Percentiles rank a stretch among this genome's conserved stretches.
Evolutionary conservation across 805 yeast species (phyloP).

Genomic region (Maudiozyma bulderi): DNA sequence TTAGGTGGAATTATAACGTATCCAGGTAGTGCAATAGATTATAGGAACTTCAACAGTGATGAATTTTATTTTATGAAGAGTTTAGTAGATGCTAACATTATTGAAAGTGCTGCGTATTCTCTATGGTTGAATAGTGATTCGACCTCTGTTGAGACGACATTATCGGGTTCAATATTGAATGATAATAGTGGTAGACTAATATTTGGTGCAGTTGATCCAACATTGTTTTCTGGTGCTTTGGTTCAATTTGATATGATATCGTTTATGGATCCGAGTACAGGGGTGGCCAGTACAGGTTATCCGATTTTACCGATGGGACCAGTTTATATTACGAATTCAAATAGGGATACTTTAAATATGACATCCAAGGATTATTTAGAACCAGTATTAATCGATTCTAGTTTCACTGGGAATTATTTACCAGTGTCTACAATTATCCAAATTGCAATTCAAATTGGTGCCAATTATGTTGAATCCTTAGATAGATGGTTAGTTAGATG

Average conservation of each 20-base stretch:
- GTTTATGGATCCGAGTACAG: conserved; percentile 18
- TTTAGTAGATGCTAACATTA: conserved; percentile 24
- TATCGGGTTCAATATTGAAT: conserved; percentile 3
- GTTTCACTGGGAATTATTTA: conserved; percentile 39
- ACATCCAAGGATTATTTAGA: conserved; percentile 30
- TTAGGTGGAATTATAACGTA: conserved; percentile 28
- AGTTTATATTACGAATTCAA: conserved; percentile 35
- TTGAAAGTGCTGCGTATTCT: conserved; percentile 37
- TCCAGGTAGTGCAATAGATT: conserved; percentile 11
- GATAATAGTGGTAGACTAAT: conserved; percentile 31
- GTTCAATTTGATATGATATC: conserved; percentile 44
- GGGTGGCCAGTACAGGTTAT: conserved; percentile 23
- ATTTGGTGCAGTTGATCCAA: conserved; percentile 50
- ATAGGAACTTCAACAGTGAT: conserved; percentile 10
- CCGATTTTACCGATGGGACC: conserved; percentile 42
- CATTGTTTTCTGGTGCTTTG: conserved; percentile 38
- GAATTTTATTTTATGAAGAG: conserved; percentile 28
- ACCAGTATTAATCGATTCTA: conserved; percentile 53
- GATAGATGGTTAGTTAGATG: conserved; percentile 58
- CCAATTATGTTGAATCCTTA: conserved; percentile 41
- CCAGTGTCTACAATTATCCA: conserved; percentile 50
- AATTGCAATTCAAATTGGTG: conserved; percentile 61
- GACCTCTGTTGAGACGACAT: conserved; percentile 1
- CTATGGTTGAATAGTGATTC: conserved; percentile 28
- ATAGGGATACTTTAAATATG: conserved; percentile 32